Percentiles rank a stretch among this genome's conserved stretches.
Conservation (phyloP, 768 basidiomycete species). For the Trametes villosa region DNA sequence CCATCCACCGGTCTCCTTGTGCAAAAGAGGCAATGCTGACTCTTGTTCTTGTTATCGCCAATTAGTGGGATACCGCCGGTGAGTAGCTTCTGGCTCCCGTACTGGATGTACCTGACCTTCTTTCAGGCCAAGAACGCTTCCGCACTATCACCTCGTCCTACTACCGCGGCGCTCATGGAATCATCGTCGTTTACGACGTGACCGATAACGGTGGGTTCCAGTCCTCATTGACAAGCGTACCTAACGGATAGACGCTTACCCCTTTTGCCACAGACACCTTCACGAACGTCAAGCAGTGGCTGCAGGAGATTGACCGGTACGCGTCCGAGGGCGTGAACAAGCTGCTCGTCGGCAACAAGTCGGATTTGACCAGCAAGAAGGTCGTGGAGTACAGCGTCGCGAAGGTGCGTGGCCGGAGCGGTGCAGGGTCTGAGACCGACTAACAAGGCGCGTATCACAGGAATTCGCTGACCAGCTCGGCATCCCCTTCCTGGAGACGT, state of each 20-base stretch:
- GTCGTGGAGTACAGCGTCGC: conserved; percentile 89
- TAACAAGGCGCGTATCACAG: conserved; percentile 39
- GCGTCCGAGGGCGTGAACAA: conserved; percentile 99
- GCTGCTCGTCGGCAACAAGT: conserved; percentile 98
- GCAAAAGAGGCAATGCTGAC: conserved; percentile 34
- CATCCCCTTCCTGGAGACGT: conserved; percentile 97
- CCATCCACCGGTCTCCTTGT: neutral
- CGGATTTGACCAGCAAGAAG: conserved; percentile 96
- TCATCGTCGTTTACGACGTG: conserved; percentile 98
- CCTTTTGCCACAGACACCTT: conserved; percentile 76
- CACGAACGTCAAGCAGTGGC: conserved; percentile 94
- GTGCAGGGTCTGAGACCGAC: neutral
- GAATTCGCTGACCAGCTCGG: conserved; percentile 95
- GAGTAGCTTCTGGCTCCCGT: conserved; percentile 28
- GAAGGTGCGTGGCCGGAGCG: conserved; percentile 54
- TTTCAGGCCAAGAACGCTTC: conserved; percentile 92
- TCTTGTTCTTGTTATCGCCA: conserved; percentile 11
- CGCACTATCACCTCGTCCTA: conserved; percentile 99
- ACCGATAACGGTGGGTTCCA: conserved; percentile 79
- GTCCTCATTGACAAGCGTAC: neutral
- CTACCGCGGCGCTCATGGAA: conserved; percentile 98
- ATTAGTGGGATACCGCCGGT: conserved; percentile 98
- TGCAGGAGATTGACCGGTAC: conserved; percentile 92
- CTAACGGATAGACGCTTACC: neutral
- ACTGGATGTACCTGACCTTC: conserved; percentile 2